Evolutionary conservation across 73 alveolate species (phyloP).

Genomic region (Paramecium sexaurelia): DNA sequence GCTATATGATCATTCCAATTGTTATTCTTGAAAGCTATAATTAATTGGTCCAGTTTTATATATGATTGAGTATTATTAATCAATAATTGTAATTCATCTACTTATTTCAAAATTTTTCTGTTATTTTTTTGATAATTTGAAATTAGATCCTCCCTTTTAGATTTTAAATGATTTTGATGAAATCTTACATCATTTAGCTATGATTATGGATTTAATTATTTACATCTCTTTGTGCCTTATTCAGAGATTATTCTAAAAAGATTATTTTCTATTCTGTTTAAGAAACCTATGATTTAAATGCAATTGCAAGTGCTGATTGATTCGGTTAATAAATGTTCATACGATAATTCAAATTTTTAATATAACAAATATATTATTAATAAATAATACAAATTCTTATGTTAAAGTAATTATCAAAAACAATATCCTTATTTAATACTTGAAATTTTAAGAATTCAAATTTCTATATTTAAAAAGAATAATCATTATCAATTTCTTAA

Average conservation of each 20-base stretch:
- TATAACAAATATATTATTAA: background rate
- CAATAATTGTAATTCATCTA: background rate
- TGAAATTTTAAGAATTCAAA: no score
- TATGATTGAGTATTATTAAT: background rate
- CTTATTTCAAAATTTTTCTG: background rate
- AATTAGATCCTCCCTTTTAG: background rate
- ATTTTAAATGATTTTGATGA: conserved; percentile 36
- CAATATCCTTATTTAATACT: no score
- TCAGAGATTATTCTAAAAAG: conserved; percentile 3
- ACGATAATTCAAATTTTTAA: background rate
- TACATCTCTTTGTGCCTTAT: conserved; percentile 33
- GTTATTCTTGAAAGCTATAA: background rate
- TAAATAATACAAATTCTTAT: background rate
- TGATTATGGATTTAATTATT: background rate
- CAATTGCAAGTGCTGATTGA: background rate
- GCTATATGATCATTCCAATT: conserved; percentile 8
- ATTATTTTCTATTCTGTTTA: background rate
- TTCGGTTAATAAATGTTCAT: background rate
- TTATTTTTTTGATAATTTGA: background rate
- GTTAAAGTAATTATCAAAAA: background rate
- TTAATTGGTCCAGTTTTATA: background rate
- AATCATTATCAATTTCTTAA: no score
- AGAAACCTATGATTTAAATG: background rate
- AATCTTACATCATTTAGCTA: conserved; percentile 30
- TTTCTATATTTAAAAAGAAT: no score